Base-by-base conservation (phyloP, 2,329 filamentous ascomycete genomes). In the Calonectria naviculata region DNA sequence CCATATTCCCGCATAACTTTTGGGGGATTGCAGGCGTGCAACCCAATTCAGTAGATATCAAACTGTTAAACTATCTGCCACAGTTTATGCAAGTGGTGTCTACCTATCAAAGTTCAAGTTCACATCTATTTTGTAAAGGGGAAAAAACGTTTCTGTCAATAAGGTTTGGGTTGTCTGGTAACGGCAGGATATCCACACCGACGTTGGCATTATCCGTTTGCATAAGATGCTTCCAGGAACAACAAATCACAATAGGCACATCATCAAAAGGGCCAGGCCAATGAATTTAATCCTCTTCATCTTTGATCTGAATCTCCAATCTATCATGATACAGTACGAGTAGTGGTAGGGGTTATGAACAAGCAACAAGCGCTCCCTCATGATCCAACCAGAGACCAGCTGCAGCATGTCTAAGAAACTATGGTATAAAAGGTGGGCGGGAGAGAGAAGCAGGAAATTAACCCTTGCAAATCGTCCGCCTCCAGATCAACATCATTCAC, bases 251-350 rank as follows among this genome's bases (percentile, higher is more conserved):
- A 26, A 26, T 19, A 6, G 2, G n/a, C 3, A 28, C 12, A 24
- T 58, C 44, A 29, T 34, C 41, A 46, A 13, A 26, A 17, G 34
- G 46, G 17, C 21, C 5, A 54, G 28, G 26, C 6, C 46, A 13
- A n/a, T 47, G 52, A 13, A 52, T 52, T 34, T 49, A 31, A 65
- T 61, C 29, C 15, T 62, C 24, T 46, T 54, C 36, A 54, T 68
- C n/a, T 67, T 46, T 74, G 67, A 71, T 71, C 62, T 63, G 58
- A 46, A 67, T 73, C 66, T 71, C 73, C 65, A 65, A 68, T 78
- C 76, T 76, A 78, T 77, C 66, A 74, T 71, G 71, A 71, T 62
- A 63, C 67, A 71, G 52, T 47, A 67, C 70, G 58, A 71, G 44
- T 62, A 67, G 71, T 38, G 63, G 61, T 54, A 62, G 71, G 60